Base-by-base conservation (phyloP, 305 asterid genomes). In the Caryopteris hybrid region DNA sequence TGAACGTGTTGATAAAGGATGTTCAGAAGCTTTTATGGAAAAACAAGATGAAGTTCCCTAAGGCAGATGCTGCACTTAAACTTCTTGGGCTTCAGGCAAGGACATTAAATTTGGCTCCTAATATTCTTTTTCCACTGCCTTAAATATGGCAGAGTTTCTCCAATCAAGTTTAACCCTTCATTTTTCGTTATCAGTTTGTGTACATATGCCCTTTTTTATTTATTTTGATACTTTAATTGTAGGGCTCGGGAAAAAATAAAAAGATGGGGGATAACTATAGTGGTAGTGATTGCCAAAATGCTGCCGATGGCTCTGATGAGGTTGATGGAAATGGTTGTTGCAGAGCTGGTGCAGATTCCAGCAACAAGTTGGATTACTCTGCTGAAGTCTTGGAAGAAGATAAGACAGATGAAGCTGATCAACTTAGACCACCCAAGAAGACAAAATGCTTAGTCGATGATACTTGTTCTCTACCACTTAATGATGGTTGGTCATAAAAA, bases 11-110 rank as follows among this genome's bases (percentile, higher is more conserved):
- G 74, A 79, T 75, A 43, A 94, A 91, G 86, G 96, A 88, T 63
- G 87, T 92, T 59, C 99, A 94, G 86, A 91, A 79, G 87, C 93
- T 91, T 66, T 79, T 94, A 54, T 91, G 99, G 97, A 94, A 94
- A 77, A 91, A 91, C 75, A 89, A 86, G 75, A 83, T 94, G 90
- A 85, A 81, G 78, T 91, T 88, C 58, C 85, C 90, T 4, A 88
- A 91, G 77, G 86, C 99, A 1, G 91, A 89, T 70, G 87, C 92
- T 36, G 70, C 76, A 7, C 90, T 94, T 54, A 88, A 86, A 77
- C 80, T 63, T 79, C 97, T 91, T 61, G 96, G 97, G 64, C 86
- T 89, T 73, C 48, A 53, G 82, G 96, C 77, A 77, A 76, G 85
- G 68, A 76, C 31, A 18, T 41, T 12, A 34, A 7, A 5, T 23